Conservation (phyloP, 2,329 filamentous ascomycete species). For the Dactylellina haptotyla region DNA sequence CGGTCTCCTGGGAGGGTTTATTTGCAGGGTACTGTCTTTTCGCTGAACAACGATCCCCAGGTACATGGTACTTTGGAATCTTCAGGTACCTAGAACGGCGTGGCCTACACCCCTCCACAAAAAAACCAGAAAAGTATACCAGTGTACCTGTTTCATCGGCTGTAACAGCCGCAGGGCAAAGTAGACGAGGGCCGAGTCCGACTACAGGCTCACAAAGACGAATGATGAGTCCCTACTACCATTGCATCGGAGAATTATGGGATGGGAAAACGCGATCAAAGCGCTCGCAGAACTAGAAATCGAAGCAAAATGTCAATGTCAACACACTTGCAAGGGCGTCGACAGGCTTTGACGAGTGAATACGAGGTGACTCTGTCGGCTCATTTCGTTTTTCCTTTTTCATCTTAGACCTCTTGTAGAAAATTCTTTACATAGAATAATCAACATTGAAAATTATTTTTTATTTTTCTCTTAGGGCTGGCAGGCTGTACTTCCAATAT, state of each 20-base stretch:
- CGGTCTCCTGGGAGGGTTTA: neutral
- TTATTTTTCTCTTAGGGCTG: too few species aligned
- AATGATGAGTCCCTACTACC: constrained; percentile 31
- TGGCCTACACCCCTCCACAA: constrained; percentile 1
- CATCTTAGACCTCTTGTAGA: constrained; percentile 15
- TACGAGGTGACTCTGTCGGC: constrained; percentile 32
- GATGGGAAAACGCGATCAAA: constrained; percentile 43
- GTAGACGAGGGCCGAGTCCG: constrained; percentile 28
- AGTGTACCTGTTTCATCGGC: constrained; percentile 40
- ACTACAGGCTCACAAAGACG: constrained; percentile 17
- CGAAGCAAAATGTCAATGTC: constrained; percentile 2
- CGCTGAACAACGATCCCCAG: neutral
- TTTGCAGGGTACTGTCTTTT: neutral
- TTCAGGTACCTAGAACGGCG: constrained; percentile 2
- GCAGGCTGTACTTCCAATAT: neutral
- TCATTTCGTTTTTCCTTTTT: constrained; percentile 32
- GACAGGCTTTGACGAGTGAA: constrained; percentile 9
- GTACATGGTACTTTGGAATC: constrained; percentile 5
- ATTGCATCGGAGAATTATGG: constrained; percentile 45
- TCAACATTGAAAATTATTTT: neutral
- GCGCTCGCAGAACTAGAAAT: constrained; percentile 51
- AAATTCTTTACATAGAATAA: neutral
- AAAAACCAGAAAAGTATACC: constrained; percentile 27
- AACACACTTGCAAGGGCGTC: neutral
- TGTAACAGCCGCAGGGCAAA: constrained; percentile 46